Evolutionary conservation across 495 filamentous ascomycete species (phyloP).

Genomic region (Aspergillus cristatus): DNA sequence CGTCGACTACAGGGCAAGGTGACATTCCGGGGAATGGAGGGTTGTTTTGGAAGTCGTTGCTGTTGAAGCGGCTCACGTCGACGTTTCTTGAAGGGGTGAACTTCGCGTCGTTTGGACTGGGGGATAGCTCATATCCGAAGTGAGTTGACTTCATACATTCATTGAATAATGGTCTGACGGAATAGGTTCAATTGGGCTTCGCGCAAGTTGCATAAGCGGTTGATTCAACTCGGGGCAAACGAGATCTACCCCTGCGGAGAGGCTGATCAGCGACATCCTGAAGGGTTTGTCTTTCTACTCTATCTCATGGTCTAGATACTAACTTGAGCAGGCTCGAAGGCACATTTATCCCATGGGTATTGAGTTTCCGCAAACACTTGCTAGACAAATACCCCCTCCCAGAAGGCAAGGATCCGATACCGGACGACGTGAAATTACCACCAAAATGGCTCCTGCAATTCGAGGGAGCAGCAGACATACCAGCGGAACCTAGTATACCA

Average conservation of each 20-base stretch:
- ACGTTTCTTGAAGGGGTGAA: slow-evolving; percentile 55
- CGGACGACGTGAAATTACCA: slow-evolving; percentile 63
- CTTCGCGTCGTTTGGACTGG: slow-evolving; percentile 83
- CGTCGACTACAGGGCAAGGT: slow-evolving; percentile 92
- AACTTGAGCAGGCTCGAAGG: slow-evolving; percentile 58
- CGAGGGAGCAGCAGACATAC: slow-evolving; percentile 6
- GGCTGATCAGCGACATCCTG: slow-evolving; percentile 84
- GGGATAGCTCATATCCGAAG: slow-evolving; percentile 91
- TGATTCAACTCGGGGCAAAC: slow-evolving; percentile 75
- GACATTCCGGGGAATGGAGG: slow-evolving; percentile 76
- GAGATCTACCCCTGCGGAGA: slow-evolving; percentile 73
- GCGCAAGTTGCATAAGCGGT: slow-evolving; percentile 75
- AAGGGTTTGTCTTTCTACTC: slow-evolving; percentile 56
- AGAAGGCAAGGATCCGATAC: slow-evolving; percentile 55
- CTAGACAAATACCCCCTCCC: slow-evolving; percentile 62
- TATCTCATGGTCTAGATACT: slow-evolving; percentile 1
- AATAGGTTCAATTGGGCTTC: slow-evolving; percentile 85
- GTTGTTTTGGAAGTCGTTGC: slow-evolving; percentile 75
- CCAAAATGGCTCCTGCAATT: slow-evolving; percentile 68
- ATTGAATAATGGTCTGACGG: slow-evolving; percentile 6
- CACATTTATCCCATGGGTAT: slow-evolving; percentile 69
- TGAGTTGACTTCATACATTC: slow-evolving; percentile 22
- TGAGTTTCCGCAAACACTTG: slow-evolving; percentile 53
- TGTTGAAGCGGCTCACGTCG: slow-evolving; percentile 64
- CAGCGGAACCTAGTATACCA: not conserved